Conservation (phyloP, 306 rosid species). For the Cucurbita moschata region DNA sequence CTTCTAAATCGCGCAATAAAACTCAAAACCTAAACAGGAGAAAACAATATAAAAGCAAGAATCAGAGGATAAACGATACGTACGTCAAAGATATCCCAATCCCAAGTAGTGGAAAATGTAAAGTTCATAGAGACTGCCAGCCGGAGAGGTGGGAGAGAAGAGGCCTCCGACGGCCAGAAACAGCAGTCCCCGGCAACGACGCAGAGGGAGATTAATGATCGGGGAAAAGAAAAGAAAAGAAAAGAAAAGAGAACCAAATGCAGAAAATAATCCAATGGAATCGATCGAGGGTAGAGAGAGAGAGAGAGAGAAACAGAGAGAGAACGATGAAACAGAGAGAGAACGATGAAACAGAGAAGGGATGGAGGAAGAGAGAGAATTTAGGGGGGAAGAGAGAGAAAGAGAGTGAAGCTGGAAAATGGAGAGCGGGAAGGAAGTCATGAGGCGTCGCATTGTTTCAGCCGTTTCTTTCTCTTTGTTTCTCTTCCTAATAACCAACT, state of each 20-base stretch:
- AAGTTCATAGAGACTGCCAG: neutral
- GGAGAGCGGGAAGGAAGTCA: neutral
- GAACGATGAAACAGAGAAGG: neutral
- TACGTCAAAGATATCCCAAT: neutral
- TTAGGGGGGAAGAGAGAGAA: neutral
- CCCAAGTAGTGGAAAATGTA: neutral
- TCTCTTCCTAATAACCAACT: neutral
- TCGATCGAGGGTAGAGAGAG: neutral
- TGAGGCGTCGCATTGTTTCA: slow-evolving; percentile 2
- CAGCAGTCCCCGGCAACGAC: neutral
- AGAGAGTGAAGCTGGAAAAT: neutral
- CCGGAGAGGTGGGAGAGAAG: neutral
- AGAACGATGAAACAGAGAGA: neutral
- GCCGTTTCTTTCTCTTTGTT: slow-evolving; percentile 1
- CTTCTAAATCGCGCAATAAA: too few relatives aligned
- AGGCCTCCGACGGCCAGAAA: neutral
- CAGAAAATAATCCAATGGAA: neutral
- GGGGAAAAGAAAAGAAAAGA: neutral
- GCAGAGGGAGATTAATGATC: neutral
- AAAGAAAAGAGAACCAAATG: neutral
- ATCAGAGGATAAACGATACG: neutral
- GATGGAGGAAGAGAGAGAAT: slow-evolving; percentile 3
- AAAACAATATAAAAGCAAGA: too few relatives aligned
- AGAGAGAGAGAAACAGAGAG: neutral
- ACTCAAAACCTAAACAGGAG: too few relatives aligned